Conservation (phyloP, 2,329 filamentous ascomycete genomes). For the Hirsutella rhossiliensis region DNA sequence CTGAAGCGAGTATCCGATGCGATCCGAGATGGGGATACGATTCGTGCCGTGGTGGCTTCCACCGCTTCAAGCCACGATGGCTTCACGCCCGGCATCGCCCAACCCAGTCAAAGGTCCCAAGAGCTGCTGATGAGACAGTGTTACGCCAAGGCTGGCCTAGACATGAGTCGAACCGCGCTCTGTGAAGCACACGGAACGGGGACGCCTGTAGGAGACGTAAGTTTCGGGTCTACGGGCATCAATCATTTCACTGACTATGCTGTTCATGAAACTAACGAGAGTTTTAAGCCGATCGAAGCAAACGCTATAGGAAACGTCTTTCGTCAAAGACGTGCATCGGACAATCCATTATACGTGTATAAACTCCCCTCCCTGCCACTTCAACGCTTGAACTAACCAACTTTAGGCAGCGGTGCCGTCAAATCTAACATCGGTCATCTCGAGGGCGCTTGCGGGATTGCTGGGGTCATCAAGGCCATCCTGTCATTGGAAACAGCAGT, state of each 20-base stretch:
- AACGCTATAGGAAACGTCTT: not conserved
- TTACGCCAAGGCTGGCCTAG: conserved; percentile 6
- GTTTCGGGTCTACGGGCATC: conserved; percentile 4
- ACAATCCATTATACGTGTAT: not conserved
- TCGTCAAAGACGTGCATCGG: not conserved
- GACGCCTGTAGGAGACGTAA: conserved; percentile 12
- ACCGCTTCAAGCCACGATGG: conserved; percentile 24
- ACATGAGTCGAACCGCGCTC: conserved; percentile 8
- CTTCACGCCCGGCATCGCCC: conserved; percentile 17
- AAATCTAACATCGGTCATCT: conserved; percentile 18
- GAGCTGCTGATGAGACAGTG: not conserved
- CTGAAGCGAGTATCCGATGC: conserved; percentile 26
- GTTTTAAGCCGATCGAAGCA: not conserved
- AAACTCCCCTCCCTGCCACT: not conserved
- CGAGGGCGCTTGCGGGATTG: conserved; percentile 12
- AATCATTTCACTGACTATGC: not conserved
- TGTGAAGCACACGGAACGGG: too few species aligned
- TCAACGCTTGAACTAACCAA: not conserved
- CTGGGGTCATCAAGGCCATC: conserved; percentile 13
- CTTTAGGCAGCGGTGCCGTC: conserved; percentile 10
- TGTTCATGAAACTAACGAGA: too few species aligned
- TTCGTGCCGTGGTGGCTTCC: conserved; percentile 16
- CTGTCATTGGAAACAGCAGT: conserved; percentile 11
- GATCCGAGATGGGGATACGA: not conserved
- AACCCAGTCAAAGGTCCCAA: conserved; percentile 20